Evolutionary conservation across 495 filamentous ascomycete genomes (phyloP), one percentile per base, ranked within the genome.

Genomic region (Aspergillus nanangensis): DNA sequence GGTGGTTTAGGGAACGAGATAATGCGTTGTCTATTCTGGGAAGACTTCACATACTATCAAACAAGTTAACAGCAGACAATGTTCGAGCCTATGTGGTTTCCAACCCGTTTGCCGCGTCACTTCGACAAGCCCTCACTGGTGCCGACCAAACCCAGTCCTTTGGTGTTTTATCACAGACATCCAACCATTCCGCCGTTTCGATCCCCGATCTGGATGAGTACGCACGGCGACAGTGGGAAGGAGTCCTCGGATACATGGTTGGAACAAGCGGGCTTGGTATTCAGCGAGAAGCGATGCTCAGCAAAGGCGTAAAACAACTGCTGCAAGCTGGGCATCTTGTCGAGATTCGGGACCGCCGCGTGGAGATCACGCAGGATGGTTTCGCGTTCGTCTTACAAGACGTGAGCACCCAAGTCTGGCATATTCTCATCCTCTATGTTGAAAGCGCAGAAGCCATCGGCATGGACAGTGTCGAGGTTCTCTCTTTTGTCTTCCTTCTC

Each of bases 361-460:
- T 78, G 15, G 77, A 74, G 3, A 98, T 98, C 50, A 97, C 94
- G 1, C 80, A 96, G 60, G 79, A 84, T 14, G 93, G 93, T 4
- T 98, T 98, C 58, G 87, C 87, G 1, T 98, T 98, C 52, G 76
- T 98, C 8, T 71, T 98, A 0, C 93, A 97, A 57, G 93, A 96
- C 56, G 81, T 90, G 48, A 96, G 95, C 59, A 88, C 90, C 4
- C 93, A 98, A 62, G 90, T 98, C 35, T 98, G 93, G 93, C 87
- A 88, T 21, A 77, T 98, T 19, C 74, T 98, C 5, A 85, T 98
- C 27, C 83, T 96, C 23, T 97, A 95, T 70, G 82, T 97, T 22
- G 84, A 95, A 47, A 85, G 87, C 41, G 82, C 87, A n/a, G 81
- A 90, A 52, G 69, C 71, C 59, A 78, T 90, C 33, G 75, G 78